Evolutionary conservation across 495 filamentous ascomycete genomes (phyloP).

Genomic region (Penicillium samsonianum): DNA sequence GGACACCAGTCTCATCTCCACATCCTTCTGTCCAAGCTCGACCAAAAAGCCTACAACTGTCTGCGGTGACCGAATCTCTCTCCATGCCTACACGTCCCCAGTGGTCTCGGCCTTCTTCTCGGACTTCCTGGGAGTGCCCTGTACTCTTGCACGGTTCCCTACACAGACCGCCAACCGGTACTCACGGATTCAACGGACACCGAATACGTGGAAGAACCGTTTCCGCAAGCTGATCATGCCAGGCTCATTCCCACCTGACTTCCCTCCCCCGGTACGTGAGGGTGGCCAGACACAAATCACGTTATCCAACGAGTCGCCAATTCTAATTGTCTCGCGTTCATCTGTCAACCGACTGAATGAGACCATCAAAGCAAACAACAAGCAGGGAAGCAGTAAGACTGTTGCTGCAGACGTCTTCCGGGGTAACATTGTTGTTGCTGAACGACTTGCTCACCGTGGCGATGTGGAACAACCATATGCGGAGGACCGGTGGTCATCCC

Average conservation of each 20-base stretch:
- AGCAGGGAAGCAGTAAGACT: conserved; percentile 44
- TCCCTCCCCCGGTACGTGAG: conserved; percentile 45
- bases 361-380: conserved; percentile 57
- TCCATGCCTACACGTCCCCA: conserved; percentile 65
- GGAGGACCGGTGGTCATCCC: conserved; percentile 50
- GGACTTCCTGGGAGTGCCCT: conserved; percentile 68
- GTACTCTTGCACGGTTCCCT: conserved; percentile 78
- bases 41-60: conserved; percentile 58
- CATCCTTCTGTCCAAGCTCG: conserved; percentile 35
- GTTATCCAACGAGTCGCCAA: conserved; percentile 89
- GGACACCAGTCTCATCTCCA: conserved; percentile 54
- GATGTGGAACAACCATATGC: conserved; percentile 56
- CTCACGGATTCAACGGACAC: conserved; percentile 48
- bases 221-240: conserved; percentile 51
- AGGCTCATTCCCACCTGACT: conserved; percentile 57
- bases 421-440: conserved; percentile 77
- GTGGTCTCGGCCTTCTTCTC: conserved; percentile 74
- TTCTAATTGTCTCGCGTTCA: conserved; percentile 76
- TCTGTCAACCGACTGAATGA: conserved; percentile 78
- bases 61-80: conserved; percentile 73
- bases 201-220: conserved; percentile 22
- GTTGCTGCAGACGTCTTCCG: conserved; percentile 75
- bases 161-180: conserved; percentile 59
- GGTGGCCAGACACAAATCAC: conserved; percentile 58
- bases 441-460: conserved; percentile 39